Base-by-base conservation (phyloP, 331 rosid genomes). In the Quercus phellos region DNA sequence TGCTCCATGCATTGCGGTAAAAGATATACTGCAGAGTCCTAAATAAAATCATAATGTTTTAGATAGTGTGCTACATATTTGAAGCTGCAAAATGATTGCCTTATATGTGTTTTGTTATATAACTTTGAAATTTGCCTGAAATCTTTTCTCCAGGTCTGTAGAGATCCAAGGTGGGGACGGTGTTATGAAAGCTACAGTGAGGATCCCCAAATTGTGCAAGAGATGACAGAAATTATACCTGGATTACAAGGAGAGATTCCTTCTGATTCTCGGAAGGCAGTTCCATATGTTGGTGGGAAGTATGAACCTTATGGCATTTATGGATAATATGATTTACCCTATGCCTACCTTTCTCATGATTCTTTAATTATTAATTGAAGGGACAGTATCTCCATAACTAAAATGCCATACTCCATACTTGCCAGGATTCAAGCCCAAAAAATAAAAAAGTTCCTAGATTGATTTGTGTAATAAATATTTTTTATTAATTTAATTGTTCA, bases 151-250 rank as follows among this genome's bases (percentile, higher is more conserved):
- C 32, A 90, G 92, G 90, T 90, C 55, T 90, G 94, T 79, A 88
- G 94, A 81, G 94, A 90, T 87, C 94, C 94, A 12, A 90, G 94
- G 82, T 90, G 94, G 94, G 94, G 94, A 56, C 75, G 94, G 55
- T 90, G 94, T 83, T 90, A 90, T 32, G 94, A 90, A 84, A 90
- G 94, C 89, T 90, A 90, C 58, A 90, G 94, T 1, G 94, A 90
- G 81, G 94, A 90, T 81, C 85, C 81, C 70, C 70, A 79, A 82
- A 78, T 90, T 61, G 92, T 90, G 79, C 80, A 80, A 83, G 79
- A 85, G 60, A 90, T 90, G 92, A 90, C 94, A 1, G 82, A 74
- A 35, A 86, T 90, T 80, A 84, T 90, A 73, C 78, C 79, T 83
- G 94, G 94, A 55, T 87, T 88, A 55, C 94, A 90, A 85, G 94